A percentile compares a stretch with the other conserved stretches of the same genome.
Conservation (phyloP, 2,329 filamentous ascomycete species). For the Fusarium camptoceras region DNA sequence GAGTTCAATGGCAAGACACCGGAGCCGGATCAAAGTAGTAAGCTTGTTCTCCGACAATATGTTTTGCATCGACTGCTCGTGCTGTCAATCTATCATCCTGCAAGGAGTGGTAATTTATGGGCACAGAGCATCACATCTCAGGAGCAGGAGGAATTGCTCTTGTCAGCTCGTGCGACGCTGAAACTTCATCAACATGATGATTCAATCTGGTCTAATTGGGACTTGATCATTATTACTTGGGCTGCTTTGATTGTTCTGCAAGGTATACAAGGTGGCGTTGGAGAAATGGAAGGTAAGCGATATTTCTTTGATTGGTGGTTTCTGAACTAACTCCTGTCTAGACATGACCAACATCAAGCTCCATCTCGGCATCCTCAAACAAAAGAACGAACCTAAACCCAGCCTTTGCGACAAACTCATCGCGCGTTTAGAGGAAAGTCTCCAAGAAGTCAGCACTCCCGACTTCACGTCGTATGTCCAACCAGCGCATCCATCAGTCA, state of each 20-base stretch:
- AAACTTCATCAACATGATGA: slow-evolving; percentile 22
- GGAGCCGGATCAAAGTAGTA: slow-evolving; percentile 13
- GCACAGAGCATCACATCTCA: slow-evolving; percentile 12
- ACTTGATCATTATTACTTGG: slow-evolving; percentile 20
- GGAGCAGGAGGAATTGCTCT: slow-evolving; percentile 14
- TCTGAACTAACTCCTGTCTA: neutral
- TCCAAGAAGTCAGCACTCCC: slow-evolving; percentile 15
- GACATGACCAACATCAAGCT: slow-evolving; percentile 24
- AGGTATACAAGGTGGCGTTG: slow-evolving; percentile 10
- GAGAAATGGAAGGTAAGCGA: slow-evolving; percentile 7
- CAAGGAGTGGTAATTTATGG: slow-evolving; percentile 10
- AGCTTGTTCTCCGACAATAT: slow-evolving; percentile 12
- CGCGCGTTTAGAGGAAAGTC: slow-evolving; percentile 2
- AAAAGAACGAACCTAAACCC: slow-evolving; percentile 13
- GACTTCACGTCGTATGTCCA: slow-evolving; percentile 15
- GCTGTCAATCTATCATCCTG: slow-evolving; percentile 7
- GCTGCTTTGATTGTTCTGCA: slow-evolving; percentile 15
- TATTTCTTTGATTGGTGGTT: fast-evolving
- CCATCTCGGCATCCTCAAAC: slow-evolving; percentile 13
- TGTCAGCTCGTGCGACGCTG: neutral
- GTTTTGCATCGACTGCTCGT: slow-evolving; percentile 9
- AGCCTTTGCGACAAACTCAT: slow-evolving; percentile 21
- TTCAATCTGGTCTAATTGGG: slow-evolving; percentile 20
- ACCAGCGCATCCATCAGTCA: slow-evolving; percentile 4
- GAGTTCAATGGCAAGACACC: slow-evolving; percentile 19